phyloP scores from a whole-genome alignment of 2,329 filamentous ascomycete genomes.

The Pyrenophora graminea region DNA sequence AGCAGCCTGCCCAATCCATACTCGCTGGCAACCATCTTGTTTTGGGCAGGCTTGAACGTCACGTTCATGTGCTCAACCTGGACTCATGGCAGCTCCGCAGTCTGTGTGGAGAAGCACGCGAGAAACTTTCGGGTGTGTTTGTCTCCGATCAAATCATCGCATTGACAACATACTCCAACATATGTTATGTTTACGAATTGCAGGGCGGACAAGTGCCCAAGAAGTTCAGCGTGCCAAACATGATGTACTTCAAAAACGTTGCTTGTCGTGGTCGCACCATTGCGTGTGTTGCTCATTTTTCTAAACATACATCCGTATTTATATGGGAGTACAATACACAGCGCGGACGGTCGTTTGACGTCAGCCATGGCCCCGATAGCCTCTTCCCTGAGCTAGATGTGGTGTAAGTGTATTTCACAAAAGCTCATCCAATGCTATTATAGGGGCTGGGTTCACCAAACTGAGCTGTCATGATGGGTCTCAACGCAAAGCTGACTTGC shows the following conservation, averaged over 20 bases:
- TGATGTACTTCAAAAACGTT: conserved; percentile 5
- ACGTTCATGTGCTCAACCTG: conserved; percentile 30
- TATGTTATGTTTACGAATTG: conserved; percentile 31
- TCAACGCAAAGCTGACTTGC: conserved; percentile 2
- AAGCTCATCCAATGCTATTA: no score
- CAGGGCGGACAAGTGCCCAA: conserved; percentile 11
- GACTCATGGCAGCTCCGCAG: conserved; percentile 19
- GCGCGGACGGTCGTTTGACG: conserved; percentile 25
- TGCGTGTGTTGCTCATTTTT: conserved; percentile 21
- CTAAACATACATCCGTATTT: conserved; percentile 21
- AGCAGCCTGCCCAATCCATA: background rate
- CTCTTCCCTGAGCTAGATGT: background rate
- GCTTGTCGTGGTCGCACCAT: conserved; percentile 28
- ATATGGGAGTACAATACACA: conserved; percentile 37
- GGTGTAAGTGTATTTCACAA: background rate
- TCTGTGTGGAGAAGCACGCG: conserved; percentile 25
- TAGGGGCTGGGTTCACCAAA: no score
- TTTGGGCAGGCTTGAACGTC: conserved; percentile 2
- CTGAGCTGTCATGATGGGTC: background rate
- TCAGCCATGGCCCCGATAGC: conserved; percentile 10
- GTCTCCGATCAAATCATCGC: conserved; percentile 35
- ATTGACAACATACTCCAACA: conserved; percentile 16
- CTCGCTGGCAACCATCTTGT: conserved; percentile 10
- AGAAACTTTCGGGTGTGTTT: conserved; percentile 17
- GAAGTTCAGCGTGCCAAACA: conserved; percentile 26